Evolutionary conservation across 2,329 filamentous ascomycete species (phyloP).

Genomic region (Didymosphaeria variabile): DNA sequence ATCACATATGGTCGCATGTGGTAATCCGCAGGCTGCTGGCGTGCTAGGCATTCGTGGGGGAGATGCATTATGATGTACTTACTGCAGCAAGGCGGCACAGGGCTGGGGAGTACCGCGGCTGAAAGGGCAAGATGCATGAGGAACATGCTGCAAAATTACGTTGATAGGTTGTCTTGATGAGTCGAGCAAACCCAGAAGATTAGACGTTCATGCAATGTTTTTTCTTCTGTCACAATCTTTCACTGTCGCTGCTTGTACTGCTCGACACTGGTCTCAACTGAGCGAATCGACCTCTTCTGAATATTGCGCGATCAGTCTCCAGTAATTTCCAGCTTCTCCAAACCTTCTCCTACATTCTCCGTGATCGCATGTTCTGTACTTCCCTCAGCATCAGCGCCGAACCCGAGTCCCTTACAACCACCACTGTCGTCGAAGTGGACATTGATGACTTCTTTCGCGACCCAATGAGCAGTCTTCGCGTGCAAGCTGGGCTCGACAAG

Average conservation of each 20-base stretch:
- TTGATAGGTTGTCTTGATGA: not conserved
- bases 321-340: not conserved
- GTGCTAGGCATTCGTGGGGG: not conserved
- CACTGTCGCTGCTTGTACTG: not conserved
- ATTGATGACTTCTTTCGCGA: conserved; percentile 49
- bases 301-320: not conserved
- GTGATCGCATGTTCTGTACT: not conserved
- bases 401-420: conserved; percentile 49
- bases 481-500: conserved; percentile 53
- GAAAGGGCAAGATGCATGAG: not conserved
- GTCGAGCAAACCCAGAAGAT: not conserved
- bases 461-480: conserved; percentile 58
- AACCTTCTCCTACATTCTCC: not conserved
- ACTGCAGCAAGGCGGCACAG: too few species aligned
- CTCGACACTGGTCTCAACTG: not conserved
- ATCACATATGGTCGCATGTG: not conserved
- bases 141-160: not conserved
- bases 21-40: not conserved
- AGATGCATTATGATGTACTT: not conserved
- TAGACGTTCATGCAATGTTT: not conserved
- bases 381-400: conserved; percentile 3
- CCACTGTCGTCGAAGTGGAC: conserved; percentile 50
- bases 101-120: not conserved
- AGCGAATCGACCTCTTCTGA: not conserved
- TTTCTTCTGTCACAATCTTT: not conserved